Evolutionary conservation across 352 stramenopile species (phyloP), one percentile per base, ranked within the genome.

Genomic region (Globisporangium cystogenes): DNA sequence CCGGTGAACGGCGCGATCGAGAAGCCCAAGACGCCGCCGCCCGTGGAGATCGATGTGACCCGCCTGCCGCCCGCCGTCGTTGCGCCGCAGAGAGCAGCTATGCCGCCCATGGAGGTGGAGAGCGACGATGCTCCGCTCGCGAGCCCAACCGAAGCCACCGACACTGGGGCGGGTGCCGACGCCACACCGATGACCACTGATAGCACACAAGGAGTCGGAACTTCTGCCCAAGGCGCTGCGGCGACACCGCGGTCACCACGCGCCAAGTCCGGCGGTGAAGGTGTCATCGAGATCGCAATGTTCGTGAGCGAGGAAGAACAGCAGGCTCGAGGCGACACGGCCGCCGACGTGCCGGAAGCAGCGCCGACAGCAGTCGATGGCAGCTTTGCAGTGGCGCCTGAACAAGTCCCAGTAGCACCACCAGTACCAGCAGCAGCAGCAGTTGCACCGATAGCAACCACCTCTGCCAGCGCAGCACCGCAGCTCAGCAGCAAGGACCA

Each of bases 1-100:
- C 79, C 79, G 4, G 55, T 79, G 49, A 82, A 65, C 11, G 79
- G 79, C 14, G 70, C 56, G 18, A 90, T 90, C 39, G 76, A 87
- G 64, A 70, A 72, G n/a, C 76, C 74, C 40, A 70, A 73, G 67
- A 86, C 79, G 7, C 74, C 70, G 11, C 69, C 67, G 20, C 69
- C 72, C 4, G 60, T 82, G 31, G 46, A 68, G 42, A 62, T 57
- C 33, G 48, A 60, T 10, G 31, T 51, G 14, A 18, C 57, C 10
- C 42, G 45, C 36, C 59, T 64, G 18, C 33, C 27, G 15, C 23
- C 47, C 7, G 36, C 49, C 8, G 40, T 60, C 8, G 21, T 60
- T 8, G 21, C 37, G 31, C 24, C 29, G 18, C 21, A 49, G 15
- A 62, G 56, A 48, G 39, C 53, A 35, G 18, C 18, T 42, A 15